Evolutionary conservation across 352 stramenopile genomes (phyloP).

Genomic region (Phytophthora quininea): DNA sequence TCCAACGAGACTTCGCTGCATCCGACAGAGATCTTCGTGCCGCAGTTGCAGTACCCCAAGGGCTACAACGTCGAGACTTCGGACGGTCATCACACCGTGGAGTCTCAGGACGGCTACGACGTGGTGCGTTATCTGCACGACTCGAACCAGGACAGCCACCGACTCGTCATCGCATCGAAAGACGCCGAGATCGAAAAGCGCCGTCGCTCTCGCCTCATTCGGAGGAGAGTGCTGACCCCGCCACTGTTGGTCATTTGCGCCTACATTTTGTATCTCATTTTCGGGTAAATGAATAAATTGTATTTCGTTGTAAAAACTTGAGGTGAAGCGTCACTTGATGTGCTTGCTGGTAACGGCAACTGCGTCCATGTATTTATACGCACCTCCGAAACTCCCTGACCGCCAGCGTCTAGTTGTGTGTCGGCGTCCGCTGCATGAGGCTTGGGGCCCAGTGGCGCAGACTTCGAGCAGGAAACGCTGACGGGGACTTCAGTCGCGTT

Average conservation of each 20-base stretch:
- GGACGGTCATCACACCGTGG: conserved; percentile 57
- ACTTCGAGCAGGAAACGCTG: conserved; percentile 18
- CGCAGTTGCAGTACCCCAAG: conserved; percentile 72
- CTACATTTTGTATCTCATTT: conserved; percentile 44
- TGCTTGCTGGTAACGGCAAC: too few species aligned
- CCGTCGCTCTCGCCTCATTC: conserved; percentile 25
- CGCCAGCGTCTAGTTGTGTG: too few species aligned
- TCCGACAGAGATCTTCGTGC: conserved; percentile 73
- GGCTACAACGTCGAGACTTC: conserved; percentile 65
- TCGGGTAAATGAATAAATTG: conserved; percentile 11
- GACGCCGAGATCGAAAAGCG: conserved; percentile 43
- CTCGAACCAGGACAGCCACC: conserved; percentile 41
- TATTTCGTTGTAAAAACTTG: too few species aligned
- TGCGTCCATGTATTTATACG: too few species aligned
- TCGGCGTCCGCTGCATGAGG: conserved; percentile 18
- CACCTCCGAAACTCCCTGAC: too few species aligned
- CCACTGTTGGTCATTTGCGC: conserved; percentile 24
- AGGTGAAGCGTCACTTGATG: too few species aligned
- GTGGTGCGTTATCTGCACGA: conserved; percentile 63
- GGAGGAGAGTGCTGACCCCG: conserved; percentile 21
- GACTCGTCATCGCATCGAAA: conserved; percentile 53
- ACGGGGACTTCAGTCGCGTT: conserved; percentile 16
- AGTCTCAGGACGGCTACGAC: conserved; percentile 66
- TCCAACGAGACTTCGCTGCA: conserved; percentile 35
- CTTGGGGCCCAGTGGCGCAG: conserved; percentile 2